Percentiles rank a stretch among this genome's conserved stretches.
phyloP scores from a whole-genome alignment of 768 basidiomycete genomes.

The Gymnopilus junonius region DNA sequence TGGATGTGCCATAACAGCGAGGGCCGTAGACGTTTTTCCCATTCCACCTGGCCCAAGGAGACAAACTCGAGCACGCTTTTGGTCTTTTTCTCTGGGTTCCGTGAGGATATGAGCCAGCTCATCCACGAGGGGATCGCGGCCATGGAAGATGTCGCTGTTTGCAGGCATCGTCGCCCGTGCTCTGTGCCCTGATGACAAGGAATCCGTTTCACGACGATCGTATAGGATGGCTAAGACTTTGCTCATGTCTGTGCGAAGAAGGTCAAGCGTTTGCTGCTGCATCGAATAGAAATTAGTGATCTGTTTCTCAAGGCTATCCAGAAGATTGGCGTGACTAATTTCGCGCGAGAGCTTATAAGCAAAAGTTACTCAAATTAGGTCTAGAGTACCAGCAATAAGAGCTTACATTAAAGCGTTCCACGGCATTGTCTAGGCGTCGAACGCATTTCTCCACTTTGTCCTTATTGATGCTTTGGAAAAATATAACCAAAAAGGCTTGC shows the following conservation, averaged over 20 bases:
- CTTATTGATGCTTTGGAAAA: background rate
- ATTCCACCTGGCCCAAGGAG: slow-evolving; percentile 29
- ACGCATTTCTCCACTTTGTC: background rate
- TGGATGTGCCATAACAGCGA: slow-evolving; percentile 31
- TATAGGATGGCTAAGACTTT: background rate
- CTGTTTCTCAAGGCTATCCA: background rate
- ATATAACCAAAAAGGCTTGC: background rate
- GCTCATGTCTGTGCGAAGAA: background rate
- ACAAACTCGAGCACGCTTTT: slow-evolving; percentile 7
- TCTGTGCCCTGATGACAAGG: background rate
- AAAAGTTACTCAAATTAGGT: background rate
- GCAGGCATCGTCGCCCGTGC: background rate
- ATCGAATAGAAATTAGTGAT: background rate
- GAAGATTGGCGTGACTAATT: background rate
- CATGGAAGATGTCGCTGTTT: background rate
- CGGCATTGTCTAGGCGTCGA: background rate
- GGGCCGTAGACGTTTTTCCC: slow-evolving; percentile 24
- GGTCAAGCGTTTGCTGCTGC: background rate
- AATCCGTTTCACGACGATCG: background rate
- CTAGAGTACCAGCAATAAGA: background rate
- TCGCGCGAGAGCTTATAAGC: background rate
- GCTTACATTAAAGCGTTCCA: slow-evolving; percentile 4
- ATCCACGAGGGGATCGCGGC: slow-evolving; percentile 1
- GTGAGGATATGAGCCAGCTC: background rate
- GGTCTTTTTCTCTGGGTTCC: background rate